Conservation (phyloP, 2,329 filamentous ascomycete species). For the Apiospora sp. region DNA sequence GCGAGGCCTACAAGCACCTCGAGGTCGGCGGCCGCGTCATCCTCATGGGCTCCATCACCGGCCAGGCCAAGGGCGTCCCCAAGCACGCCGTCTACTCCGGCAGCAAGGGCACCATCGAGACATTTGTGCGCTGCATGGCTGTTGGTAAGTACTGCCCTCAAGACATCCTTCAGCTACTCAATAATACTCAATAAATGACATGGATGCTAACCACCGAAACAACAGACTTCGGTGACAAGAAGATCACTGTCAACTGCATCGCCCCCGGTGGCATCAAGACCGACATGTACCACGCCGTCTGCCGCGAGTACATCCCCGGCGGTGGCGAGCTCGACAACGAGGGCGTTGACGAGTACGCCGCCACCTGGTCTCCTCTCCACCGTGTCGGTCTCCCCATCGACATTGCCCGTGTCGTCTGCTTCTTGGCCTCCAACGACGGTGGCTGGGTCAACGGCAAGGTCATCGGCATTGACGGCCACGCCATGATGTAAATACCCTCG, state of each 20-base stretch:
- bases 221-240: slow-evolving; percentile 72
- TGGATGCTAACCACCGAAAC: slow-evolving; percentile 60
- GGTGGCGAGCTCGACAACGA: slow-evolving; percentile 64
- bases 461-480: slow-evolving; percentile 30
- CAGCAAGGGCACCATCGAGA: slow-evolving; percentile 79
- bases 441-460: slow-evolving; percentile 62
- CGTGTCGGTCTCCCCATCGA: slow-evolving; percentile 73
- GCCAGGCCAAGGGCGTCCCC: slow-evolving; percentile 72
- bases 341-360: slow-evolving; percentile 69
- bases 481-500: slow-evolving; percentile 32
- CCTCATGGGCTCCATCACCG: slow-evolving; percentile 76
- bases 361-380: slow-evolving; percentile 69
- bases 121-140: slow-evolving; percentile 78
- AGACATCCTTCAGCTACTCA: too few relatives aligned
- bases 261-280: slow-evolving; percentile 74
- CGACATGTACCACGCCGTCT: slow-evolving; percentile 73
- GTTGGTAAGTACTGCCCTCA: slow-evolving; percentile 56
- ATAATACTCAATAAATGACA: too few relatives aligned
- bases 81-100: slow-evolving; percentile 79
- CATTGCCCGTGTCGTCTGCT: slow-evolving; percentile 70
- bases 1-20: slow-evolving; percentile 74
- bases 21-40: slow-evolving; percentile 74
- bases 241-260: slow-evolving; percentile 72
- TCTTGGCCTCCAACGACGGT: slow-evolving; percentile 55
- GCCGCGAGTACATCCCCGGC: slow-evolving; percentile 68